These are phyloP conservation scores for Nannochloropsis granulata DNA, from an alignment of 108 stramenopile species.

Conservation along the genomic window DNA sequence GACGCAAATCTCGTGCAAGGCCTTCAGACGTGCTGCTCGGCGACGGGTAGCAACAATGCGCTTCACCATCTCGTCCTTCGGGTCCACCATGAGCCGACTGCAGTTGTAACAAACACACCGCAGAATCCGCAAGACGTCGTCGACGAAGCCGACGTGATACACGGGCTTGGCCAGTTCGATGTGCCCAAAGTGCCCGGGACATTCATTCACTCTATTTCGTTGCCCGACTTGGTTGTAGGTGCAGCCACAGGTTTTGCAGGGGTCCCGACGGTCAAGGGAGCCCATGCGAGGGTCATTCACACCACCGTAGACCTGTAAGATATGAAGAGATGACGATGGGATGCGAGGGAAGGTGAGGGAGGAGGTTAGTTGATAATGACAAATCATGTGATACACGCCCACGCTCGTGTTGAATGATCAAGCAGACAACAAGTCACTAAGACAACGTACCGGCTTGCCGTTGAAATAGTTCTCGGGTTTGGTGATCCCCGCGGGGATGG, in stretches of 20 bases:
- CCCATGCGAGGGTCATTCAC: constrained; percentile 95
- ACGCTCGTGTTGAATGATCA: too few relatives aligned
- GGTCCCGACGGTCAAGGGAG: constrained; percentile 23
- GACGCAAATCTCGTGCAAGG: constrained; percentile 60
- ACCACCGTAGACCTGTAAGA: constrained; percentile 66
- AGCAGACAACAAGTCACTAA: too few relatives aligned
- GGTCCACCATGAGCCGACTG: constrained; percentile 50
- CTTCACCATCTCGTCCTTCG: constrained; percentile 54
- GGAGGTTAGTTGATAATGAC: constrained; percentile 61
- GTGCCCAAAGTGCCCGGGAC: constrained; percentile 97
- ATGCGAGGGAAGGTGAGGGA: too few relatives aligned
- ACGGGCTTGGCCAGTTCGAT: constrained; percentile 86
- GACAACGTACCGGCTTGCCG: neutral
- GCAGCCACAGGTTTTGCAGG: constrained; percentile 37
- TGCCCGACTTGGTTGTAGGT: constrained; percentile 32
- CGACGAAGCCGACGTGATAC: constrained; percentile 88
- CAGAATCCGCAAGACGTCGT: constrained; percentile 65
- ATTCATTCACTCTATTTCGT: constrained; percentile 44
- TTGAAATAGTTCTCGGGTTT: constrained; percentile 50
- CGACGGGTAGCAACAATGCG: constrained; percentile 46
- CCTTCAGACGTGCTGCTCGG: constrained; percentile 57
- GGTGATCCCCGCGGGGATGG: constrained; percentile 78
- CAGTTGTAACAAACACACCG: constrained; percentile 91
- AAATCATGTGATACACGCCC: neutral
- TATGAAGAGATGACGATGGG: neutral